Conservation (phyloP, 305 asterid genomes). For the Nicotiana rustica region DNA sequence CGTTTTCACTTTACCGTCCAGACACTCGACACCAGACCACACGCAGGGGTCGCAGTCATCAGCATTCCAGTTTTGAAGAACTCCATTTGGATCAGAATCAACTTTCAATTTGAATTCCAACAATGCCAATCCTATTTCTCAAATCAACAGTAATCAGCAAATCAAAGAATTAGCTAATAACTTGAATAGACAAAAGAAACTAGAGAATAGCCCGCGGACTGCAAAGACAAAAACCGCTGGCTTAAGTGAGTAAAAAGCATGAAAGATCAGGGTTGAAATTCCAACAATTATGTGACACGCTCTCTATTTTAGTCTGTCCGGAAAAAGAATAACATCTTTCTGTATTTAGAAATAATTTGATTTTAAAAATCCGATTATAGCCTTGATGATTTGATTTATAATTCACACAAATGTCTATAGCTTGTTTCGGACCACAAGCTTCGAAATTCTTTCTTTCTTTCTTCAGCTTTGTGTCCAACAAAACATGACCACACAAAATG, state of each 20-base stretch:
- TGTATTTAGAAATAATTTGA: background rate
- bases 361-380: background rate
- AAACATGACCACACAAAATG: background rate
- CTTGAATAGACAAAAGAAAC: background rate
- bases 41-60: conserved; percentile 73
- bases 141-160: conserved; percentile 34
- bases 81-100: conserved; percentile 69
- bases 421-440: background rate
- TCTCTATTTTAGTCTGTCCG: background rate
- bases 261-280: background rate
- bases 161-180: background rate
- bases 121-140: conserved; percentile 73
- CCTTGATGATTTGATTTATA: background rate
- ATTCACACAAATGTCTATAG: background rate
- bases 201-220: background rate
- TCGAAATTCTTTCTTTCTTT: background rate
- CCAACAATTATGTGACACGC: background rate
- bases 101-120: conserved; percentile 67
- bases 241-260: background rate
- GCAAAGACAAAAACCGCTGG: background rate
- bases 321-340: background rate
- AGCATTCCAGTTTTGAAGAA: conserved; percentile 76
- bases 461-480: background rate
- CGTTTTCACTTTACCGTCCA: conserved; percentile 69
- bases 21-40: conserved; percentile 87